These are phyloP conservation scores for Boletus rufocinnamomeus DNA, from an alignment of 768 basidiomycete genomes.

Conservation along the genomic window DNA sequence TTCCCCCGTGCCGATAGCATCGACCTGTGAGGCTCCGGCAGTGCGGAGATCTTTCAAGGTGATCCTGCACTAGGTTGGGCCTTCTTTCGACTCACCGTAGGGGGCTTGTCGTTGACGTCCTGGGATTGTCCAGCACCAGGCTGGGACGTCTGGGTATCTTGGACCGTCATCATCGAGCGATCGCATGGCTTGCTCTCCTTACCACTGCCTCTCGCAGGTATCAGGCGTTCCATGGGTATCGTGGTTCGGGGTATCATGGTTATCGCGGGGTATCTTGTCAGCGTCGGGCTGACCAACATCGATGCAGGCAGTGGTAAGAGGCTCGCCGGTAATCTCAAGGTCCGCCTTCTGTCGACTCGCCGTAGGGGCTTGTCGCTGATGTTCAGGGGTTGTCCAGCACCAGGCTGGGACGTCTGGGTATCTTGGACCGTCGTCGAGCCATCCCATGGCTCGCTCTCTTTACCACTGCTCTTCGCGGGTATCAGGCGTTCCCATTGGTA, in stretches of 20 bases:
- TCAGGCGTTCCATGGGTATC: conserved; percentile 2
- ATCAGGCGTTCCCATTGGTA: too few relatives aligned
- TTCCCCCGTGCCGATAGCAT: too few relatives aligned
- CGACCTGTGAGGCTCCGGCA: too few relatives aligned
- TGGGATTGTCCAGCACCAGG: background rate
- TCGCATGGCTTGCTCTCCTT: conserved; percentile 15
- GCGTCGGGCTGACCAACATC: too few relatives aligned
- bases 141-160: background rate
- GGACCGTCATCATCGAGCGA: conserved; percentile 1
- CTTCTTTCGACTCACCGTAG: background rate
- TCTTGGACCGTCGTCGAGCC: background rate
- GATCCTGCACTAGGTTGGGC: too few relatives aligned
- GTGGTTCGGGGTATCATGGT: conserved; percentile 2
- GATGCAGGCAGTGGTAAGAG: too few relatives aligned
- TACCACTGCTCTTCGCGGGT: too few relatives aligned
- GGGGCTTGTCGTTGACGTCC: background rate
- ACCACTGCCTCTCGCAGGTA: background rate
- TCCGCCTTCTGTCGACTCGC: background rate
- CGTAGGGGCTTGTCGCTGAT: background rate
- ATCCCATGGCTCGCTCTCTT: too few relatives aligned
- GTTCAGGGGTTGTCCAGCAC: background rate
- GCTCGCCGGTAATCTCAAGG: too few relatives aligned
- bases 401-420: background rate
- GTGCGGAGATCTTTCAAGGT: too few relatives aligned
- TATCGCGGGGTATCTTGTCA: too few relatives aligned